Conservation (phyloP, 2,329 filamentous ascomycete genomes). For the Fusarium sp. region DNA sequence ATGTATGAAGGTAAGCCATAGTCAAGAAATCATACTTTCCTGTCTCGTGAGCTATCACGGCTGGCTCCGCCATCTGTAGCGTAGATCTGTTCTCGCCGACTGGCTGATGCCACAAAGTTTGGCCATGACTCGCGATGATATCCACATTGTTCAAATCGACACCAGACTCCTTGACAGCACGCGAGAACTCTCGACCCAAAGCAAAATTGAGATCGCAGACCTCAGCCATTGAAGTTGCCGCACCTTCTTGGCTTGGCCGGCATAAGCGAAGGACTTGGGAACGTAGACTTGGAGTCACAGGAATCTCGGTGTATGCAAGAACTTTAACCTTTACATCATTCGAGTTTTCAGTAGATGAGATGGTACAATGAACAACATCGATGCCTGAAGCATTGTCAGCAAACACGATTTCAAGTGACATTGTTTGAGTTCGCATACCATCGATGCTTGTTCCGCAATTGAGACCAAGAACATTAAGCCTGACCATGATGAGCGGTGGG, state of each 20-base stretch:
- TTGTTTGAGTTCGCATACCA: no score
- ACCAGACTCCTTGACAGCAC: slow-evolving; percentile 20
- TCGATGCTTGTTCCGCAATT: no score
- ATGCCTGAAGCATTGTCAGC: no score
- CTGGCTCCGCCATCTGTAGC: not conserved
- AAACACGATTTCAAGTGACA: no score
- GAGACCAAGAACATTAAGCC: no score
- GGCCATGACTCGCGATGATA: not conserved
- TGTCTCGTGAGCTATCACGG: no score
- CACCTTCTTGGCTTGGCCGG: slow-evolving; percentile 4
- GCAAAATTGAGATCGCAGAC: slow-evolving; percentile 35
- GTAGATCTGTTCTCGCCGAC: not conserved
- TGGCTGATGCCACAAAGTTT: not conserved
- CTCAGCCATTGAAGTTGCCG: slow-evolving; percentile 25
- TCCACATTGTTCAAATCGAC: slow-evolving; percentile 48
- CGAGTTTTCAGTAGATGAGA: no score
- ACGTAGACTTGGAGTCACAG: slow-evolving; percentile 12
- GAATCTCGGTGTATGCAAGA: slow-evolving; percentile 20
- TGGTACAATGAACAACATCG: no score
- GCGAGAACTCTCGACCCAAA: slow-evolving; percentile 27
- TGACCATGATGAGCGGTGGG: no score
- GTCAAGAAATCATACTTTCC: no score
- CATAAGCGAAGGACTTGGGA: slow-evolving; percentile 22
- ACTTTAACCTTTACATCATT: no score
- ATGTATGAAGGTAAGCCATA: no score